Evolutionary conservation across 345 rosid species (phyloP).

Genomic region (Viola odorata): DNA sequence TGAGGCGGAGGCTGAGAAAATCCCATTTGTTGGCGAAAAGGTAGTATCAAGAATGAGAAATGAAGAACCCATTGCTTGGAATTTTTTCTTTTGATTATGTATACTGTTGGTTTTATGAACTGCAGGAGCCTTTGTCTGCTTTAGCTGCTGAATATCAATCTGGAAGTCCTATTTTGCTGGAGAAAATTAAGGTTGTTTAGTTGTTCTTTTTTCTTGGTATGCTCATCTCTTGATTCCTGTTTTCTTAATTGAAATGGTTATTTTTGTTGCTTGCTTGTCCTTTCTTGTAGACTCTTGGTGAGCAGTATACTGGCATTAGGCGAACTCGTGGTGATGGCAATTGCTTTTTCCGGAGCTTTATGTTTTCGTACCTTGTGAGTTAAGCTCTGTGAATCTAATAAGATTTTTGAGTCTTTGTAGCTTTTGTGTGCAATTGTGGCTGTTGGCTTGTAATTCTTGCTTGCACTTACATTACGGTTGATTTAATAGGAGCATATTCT

Average conservation of each 20-base stretch:
- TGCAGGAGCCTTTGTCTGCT: conserved; percentile 82
- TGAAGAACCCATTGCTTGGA: too few species aligned
- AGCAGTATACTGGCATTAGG: conserved; percentile 68
- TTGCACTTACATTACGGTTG: conserved; percentile 12
- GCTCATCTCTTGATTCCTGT: neutral
- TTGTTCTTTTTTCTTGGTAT: conserved; percentile 1
- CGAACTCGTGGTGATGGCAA: conserved; percentile 98
- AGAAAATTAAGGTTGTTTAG: conserved; percentile 75
- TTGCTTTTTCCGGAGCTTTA: conserved; percentile 93
- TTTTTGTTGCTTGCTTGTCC: neutral
- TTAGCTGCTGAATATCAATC: conserved; percentile 81
- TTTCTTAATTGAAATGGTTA: neutral
- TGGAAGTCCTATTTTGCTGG: conserved; percentile 80
- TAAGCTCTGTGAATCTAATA: neutral
- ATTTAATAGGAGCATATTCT: conserved; percentile 66
- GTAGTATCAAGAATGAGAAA: conserved; percentile 13
- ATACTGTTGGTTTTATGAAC: conserved; percentile 8
- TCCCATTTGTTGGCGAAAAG: conserved; percentile 85
- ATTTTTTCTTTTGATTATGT: neutral
- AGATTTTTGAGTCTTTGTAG: too few species aligned
- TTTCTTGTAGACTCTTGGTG: conserved; percentile 51
- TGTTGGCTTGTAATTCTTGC: neutral
- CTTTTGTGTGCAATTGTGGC: too few species aligned
- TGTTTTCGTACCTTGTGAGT: conserved; percentile 94
- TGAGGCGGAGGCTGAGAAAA: conserved; percentile 27